Evolutionary conservation across 2,329 filamentous ascomycete genomes (phyloP), one percentile per base, ranked within the genome.

Genomic region (Fusarium duplospermum): DNA sequence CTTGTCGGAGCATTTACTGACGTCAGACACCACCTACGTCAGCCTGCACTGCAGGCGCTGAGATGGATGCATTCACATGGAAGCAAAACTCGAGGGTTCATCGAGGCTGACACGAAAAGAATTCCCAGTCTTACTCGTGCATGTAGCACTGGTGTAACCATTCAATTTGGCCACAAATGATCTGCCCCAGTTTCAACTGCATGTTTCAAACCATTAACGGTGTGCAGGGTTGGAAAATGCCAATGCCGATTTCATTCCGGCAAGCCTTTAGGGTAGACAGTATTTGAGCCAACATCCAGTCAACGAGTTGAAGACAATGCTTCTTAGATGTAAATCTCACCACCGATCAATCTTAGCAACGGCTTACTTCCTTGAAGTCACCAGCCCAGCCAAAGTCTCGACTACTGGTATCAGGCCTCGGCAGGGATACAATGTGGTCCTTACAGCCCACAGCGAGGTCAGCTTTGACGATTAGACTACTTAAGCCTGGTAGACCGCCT

Each of bases 11-110:
- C 16, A 52, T 52, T 31, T 31, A 52, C 67, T 73, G 64, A 73
- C 71, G 71, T 74, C 67, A 74, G 67, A 65, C 36, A 57, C 60
- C 31, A 66, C 57, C 64, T 72, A 73, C 71, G 64, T 74, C 71
- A 73, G 71, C 47, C 36, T 27, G 45, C 62, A 62, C 29, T 29
- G 33, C 29, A n/a, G 13, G 16, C 47, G 29, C 47, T 52, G 47
- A 52, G 47, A 29, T 29, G 10, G 24, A 52, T 29, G 42, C 24
- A 52, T 13, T 52, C 47, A 31, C 24, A 52, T 47, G 22, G 42
- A 4, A 31, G 47, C 47, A 52, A 52, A 27, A 29, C 11, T 7
- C 6, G n/a, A 31, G 27, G 27, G 47, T 20, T 52, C 27, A 20
- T 31, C 3, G 18, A 52, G 27, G 14, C 47, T 52, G 27, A 18